phyloP scores from a whole-genome alignment of 345 rosid species.

The Streptanthus diversifolius region DNA sequence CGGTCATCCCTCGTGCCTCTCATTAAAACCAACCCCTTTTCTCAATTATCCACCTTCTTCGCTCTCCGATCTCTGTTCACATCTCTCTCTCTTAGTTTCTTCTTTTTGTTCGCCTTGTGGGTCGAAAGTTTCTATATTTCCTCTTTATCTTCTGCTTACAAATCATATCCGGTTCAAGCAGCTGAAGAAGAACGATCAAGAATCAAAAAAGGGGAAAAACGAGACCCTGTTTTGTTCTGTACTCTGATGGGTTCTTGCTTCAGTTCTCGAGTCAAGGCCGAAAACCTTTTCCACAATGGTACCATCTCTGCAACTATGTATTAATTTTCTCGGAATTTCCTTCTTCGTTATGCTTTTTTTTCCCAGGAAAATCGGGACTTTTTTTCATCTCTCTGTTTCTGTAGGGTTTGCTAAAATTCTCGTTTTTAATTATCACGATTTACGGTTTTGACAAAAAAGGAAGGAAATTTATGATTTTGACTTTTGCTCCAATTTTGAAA shows the following conservation, averaged over 20 bases:
- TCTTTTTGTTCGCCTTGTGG: background rate
- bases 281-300: constrained; percentile 22
- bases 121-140: constrained; percentile 1
- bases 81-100: constrained; percentile 16
- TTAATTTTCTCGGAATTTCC: background rate
- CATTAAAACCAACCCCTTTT: constrained; percentile 22
- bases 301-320: background rate
- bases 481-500: background rate
- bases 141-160: background rate
- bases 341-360: too few relatives aligned
- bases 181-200: constrained; percentile 1
- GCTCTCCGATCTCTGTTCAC: constrained; percentile 18
- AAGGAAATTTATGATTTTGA: background rate
- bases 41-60: constrained; percentile 8
- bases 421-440: background rate
- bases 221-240: background rate
- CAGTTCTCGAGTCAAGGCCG: constrained; percentile 32
- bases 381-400: background rate
- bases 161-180: constrained; percentile 13
- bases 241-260: constrained; percentile 34
- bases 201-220: background rate
- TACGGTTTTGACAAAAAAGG: background rate
- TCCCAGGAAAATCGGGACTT: background rate
- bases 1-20: constrained; percentile 25
- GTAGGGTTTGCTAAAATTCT: background rate